Conservation (phyloP, 1,284 basidiomycete genomes). For the Pseudozyma tsukubaensis region DNA sequence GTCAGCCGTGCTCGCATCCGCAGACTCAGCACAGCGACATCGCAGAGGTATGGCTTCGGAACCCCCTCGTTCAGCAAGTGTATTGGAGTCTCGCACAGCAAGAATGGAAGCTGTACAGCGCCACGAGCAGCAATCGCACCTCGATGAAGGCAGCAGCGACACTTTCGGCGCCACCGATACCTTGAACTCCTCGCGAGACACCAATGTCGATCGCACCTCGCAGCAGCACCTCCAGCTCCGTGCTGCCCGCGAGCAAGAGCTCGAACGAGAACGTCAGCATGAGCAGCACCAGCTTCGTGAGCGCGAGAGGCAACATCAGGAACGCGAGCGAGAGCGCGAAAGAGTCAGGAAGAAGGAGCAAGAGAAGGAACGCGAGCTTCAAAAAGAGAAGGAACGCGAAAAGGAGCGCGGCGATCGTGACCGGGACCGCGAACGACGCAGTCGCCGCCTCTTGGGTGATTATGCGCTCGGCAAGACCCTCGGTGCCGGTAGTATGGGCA, state of each 20-base stretch:
- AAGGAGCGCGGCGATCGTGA: conserved; percentile 47
- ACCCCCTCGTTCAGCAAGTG: conserved; percentile 52
- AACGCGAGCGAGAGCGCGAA: conserved; percentile 30
- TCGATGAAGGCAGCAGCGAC: conserved; percentile 41
- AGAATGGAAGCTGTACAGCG: conserved; percentile 40
- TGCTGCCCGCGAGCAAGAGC: conserved; percentile 25
- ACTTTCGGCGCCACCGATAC: conserved; percentile 40
- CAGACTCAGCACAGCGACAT: conserved; percentile 29
- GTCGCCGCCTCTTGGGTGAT: conserved; percentile 77
- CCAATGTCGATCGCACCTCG: conserved; percentile 37
- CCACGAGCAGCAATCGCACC: conserved; percentile 33
- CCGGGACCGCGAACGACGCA: conserved; percentile 51
- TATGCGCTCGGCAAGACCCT: conserved; percentile 97
- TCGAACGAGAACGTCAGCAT: conserved; percentile 26
- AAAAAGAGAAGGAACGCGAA: conserved; percentile 41
- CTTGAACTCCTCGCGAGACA: conserved; percentile 38
- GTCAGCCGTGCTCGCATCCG: conserved; percentile 14
- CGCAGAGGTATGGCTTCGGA: conserved; percentile 43
- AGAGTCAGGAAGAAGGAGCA: conserved; percentile 4
- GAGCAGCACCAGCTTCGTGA: conserved; percentile 25
- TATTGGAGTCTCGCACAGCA: conserved; percentile 47
- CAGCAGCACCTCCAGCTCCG: conserved; percentile 40
- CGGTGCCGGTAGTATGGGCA: conserved; percentile 98
- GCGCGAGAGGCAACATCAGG: conserved; percentile 14
- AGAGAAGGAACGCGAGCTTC: conserved; percentile 32